A percentile compares a stretch with the other conserved stretches of the same genome.
Conservation (phyloP, 2,329 filamentous ascomycete species). For the Diaporthe sp. region DNA sequence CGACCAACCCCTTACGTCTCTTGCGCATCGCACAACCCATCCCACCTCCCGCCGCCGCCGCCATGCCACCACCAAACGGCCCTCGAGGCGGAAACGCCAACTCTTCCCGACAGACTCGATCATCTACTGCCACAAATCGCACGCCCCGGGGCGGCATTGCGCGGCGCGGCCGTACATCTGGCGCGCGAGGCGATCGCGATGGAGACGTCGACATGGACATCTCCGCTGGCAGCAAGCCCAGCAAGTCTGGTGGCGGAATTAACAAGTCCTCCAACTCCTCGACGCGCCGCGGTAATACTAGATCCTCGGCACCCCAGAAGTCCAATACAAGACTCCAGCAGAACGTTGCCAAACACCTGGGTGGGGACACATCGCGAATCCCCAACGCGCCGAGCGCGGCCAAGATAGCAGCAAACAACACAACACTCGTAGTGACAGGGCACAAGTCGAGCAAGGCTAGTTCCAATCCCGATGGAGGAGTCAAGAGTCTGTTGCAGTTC, state of each 20-base stretch:
- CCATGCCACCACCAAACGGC: slow-evolving; percentile 48
- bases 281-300: slow-evolving; percentile 33
- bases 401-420: slow-evolving; percentile 48
- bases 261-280: slow-evolving; percentile 46
- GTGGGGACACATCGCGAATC: slow-evolving; percentile 48
- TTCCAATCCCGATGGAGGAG: slow-evolving; percentile 75
- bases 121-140: slow-evolving; percentile 25
- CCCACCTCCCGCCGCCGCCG: background rate
- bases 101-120: slow-evolving; percentile 39
- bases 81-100: slow-evolving; percentile 40
- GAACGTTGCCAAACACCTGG: slow-evolving; percentile 47
- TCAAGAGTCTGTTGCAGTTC: slow-evolving; percentile 75
- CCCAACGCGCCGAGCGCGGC: slow-evolving; percentile 43
- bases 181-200: slow-evolving; percentile 62
- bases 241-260: slow-evolving; percentile 49
- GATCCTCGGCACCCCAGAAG: slow-evolving; percentile 41
- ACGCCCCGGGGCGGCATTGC: slow-evolving; percentile 62
- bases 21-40: background rate
- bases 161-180: slow-evolving; percentile 57
- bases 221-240: slow-evolving; percentile 18
- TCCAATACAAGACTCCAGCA: slow-evolving; percentile 43
- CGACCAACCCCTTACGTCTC: slow-evolving; percentile 5
- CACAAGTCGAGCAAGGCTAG: slow-evolving; percentile 78
- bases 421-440: slow-evolving; percentile 68
- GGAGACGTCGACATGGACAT: slow-evolving; percentile 72